Evolutionary conservation across 1,284 basidiomycete species (phyloP).

Genomic region (Ceratobasidium sp.): DNA sequence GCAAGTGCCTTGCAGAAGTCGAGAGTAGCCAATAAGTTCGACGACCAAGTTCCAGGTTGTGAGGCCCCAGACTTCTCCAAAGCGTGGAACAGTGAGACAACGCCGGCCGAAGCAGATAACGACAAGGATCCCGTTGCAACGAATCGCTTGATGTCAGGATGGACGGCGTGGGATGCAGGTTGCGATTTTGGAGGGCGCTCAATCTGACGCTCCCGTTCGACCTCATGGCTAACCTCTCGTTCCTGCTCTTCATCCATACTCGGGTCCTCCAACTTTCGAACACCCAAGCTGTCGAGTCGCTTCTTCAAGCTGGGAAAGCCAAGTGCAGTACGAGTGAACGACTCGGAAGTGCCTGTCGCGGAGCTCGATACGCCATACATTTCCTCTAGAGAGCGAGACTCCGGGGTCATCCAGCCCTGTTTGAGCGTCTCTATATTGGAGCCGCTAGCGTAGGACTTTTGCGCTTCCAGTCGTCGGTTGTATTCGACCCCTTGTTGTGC

Average conservation of each 20-base stretch:
- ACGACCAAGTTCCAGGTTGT: not conserved
- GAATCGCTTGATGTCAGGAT: conserved; percentile 16
- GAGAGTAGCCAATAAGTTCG: not conserved
- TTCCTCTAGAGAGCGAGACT: conserved; percentile 52
- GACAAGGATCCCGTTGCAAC: not conserved
- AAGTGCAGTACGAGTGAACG: not conserved
- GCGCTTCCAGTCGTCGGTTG: conserved; percentile 48
- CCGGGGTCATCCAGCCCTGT: conserved; percentile 52
- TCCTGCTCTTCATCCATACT: conserved; percentile 59
- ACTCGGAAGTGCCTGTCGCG: not conserved
- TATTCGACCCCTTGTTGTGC: conserved; percentile 58
- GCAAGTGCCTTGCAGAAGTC: conserved; percentile 49
- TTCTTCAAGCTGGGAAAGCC: conserved; percentile 46
- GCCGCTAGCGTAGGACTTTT: conserved; percentile 5
- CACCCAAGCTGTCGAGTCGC: conserved; percentile 49
- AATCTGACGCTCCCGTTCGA: conserved; percentile 36
- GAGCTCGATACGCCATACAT: conserved; percentile 49
- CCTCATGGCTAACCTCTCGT: conserved; percentile 51
- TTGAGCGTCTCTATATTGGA: conserved; percentile 43
- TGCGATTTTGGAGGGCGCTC: conserved; percentile 15
- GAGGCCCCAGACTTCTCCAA: not conserved
- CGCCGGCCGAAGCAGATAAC: not conserved
- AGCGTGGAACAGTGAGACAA: conserved; percentile 1
- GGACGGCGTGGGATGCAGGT: not conserved
- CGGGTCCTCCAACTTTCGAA: conserved; percentile 42